Base-by-base conservation (phyloP, 2,329 filamentous ascomycete species). In the Fusarium praegraminearum region DNA sequence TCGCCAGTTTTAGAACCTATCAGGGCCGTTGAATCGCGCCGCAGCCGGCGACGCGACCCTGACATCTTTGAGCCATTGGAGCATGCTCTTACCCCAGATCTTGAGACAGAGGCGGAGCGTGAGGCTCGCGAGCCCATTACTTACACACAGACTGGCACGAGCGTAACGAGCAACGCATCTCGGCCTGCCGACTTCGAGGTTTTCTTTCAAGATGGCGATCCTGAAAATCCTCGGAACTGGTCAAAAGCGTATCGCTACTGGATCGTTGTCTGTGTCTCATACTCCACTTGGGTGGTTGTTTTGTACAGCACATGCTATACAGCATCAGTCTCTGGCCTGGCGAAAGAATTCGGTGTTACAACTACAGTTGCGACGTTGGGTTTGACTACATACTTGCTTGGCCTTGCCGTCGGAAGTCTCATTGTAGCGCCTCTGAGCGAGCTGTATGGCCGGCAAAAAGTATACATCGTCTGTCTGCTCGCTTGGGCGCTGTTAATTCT, bases 251-350 rank as follows among this genome's bases (percentile, higher is more conserved):
- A 81, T 70, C 76, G 83, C 67, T 62, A 75, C 46, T 85, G 81
- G 80, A 77, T 78, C 54, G 77, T 84, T 52, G 78, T 81, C 79
- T 83, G 74, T 64, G 79, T 85, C 50, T 83, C 82, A 35, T 83
- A 80, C 59, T 80, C 81, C 8, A 82, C 82, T 2, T 85, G 83
- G 83, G 78, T 83, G 22, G 77, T 84, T n/a, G 90, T 93, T 18
- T 76, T 93, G 46, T 93, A 94, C 76, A 93, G 90, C 47, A 96
- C 93, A 1, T 90, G 88, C 53, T 97, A 96, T 76, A 93, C 93
- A 1, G 87, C 90, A 1, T 90, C 89, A 4, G 87, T 92, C 35
- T 85, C 87, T 1, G 90, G 91, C 1, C 87, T 97, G 78, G 87
- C 89, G 74, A 77, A 83, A 16, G 90, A 93, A 53, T 95, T 93